These are phyloP conservation scores for Epichloe baconii DNA, from an alignment of 2,329 filamentous ascomycete species.

Conservation along the genomic window DNA sequence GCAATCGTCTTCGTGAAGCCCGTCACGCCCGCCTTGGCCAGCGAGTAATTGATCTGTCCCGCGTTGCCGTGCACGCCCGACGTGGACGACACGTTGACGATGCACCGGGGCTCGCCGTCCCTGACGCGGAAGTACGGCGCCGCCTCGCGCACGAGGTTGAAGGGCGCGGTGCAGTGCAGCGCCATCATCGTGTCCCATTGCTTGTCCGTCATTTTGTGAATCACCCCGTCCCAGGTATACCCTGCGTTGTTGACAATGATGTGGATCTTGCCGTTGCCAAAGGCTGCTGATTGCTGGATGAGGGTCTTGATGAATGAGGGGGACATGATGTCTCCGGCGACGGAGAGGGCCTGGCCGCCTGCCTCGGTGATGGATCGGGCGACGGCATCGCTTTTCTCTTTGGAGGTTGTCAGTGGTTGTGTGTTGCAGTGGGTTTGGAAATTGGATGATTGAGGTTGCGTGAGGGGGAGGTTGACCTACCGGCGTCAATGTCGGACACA, in stretches of 20 bases:
- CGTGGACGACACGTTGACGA: constrained; percentile 76
- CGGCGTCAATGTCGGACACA: constrained; percentile 67
- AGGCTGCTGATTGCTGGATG: constrained; percentile 63
- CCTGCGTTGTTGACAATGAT: constrained; percentile 87
- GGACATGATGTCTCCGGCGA: constrained; percentile 66
- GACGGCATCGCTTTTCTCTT: constrained; percentile 50
- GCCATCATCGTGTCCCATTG: constrained; percentile 84
- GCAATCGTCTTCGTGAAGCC: constrained; percentile 82
- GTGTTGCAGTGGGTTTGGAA: too few relatives aligned
- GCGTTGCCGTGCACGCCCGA: constrained; percentile 77
- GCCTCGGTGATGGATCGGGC: constrained; percentile 55
- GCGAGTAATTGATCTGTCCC: constrained; percentile 79
- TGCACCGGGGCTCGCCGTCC: constrained; percentile 63
- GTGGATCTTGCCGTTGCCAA: constrained; percentile 78
- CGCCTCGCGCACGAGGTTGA: constrained; percentile 67
- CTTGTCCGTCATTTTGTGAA: constrained; percentile 84
- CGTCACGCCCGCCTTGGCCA: constrained; percentile 72
- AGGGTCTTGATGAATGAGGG: constrained; percentile 56
- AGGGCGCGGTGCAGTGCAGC: constrained; percentile 74
- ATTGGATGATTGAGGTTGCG: too few relatives aligned
- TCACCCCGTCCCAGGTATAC: constrained; percentile 86
- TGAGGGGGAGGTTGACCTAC: constrained; percentile 26
- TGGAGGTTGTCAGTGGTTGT: neutral
- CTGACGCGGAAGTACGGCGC: constrained; percentile 80
- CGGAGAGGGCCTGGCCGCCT: constrained; percentile 56